Evolutionary conservation across 345 rosid species (phyloP).

Genomic region (Orychophragmus violaceus): DNA sequence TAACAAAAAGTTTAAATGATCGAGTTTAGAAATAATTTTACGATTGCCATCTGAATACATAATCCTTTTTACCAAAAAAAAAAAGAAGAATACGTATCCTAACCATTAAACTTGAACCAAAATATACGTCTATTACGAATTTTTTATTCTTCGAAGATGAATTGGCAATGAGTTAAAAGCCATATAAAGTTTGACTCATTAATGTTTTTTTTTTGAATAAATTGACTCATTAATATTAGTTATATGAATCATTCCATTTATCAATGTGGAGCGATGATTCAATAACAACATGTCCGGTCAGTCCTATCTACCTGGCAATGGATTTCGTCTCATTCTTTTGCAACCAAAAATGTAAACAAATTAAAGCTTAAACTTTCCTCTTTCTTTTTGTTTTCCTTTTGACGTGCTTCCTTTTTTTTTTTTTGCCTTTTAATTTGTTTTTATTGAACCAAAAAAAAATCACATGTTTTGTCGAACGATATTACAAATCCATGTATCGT

Average conservation of each 20-base stretch:
- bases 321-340: background rate
- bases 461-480: no score
- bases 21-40: background rate
- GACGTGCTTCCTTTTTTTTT: no score
- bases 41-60: background rate
- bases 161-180: constrained; percentile 22
- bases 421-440: no score
- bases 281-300: background rate
- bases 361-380: background rate
- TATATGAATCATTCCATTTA: constrained; percentile 8
- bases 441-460: no score
- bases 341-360: background rate
- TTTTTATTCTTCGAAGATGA: background rate
- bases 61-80: no score
- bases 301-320: constrained; percentile 13
- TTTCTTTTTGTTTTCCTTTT: background rate
- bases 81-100: no score
- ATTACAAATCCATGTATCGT: no score
- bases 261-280: background rate
- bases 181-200: constrained; percentile 25
- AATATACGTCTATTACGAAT: background rate
- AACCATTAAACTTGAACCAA: no score
- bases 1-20: background rate
- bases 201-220: no score
- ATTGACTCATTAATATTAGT: constrained; percentile 15